Evolutionary conservation across 331 rosid genomes (phyloP).

Genomic region (Arachis monticola): DNA sequence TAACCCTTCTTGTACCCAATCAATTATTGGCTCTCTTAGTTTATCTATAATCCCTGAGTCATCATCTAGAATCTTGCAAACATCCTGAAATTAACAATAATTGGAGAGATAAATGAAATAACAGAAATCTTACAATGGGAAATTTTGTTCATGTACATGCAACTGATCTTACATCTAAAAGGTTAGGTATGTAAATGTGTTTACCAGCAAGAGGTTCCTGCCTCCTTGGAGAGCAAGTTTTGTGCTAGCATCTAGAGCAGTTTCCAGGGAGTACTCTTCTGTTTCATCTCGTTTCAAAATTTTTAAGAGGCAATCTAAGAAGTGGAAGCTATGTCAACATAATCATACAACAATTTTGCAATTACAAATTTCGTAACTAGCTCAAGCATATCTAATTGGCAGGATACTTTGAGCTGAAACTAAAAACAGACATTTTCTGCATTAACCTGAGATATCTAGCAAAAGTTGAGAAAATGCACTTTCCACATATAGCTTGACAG

Average conservation of each 20-base stretch:
- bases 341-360: neutral
- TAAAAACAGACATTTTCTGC: constrained; percentile 18
- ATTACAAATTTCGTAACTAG: neutral
- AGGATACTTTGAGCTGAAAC: constrained; percentile 7
- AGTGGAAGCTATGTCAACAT: constrained; percentile 41
- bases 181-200: constrained; percentile 9
- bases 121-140: neutral
- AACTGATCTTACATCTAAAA: neutral
- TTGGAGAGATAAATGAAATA: constrained; percentile 28
- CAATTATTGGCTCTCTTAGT: constrained; percentile 62
- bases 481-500: constrained; percentile 54
- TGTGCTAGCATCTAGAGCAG: constrained; percentile 62
- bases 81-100: constrained; percentile 57
- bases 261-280: constrained; percentile 56
- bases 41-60: constrained; percentile 59
- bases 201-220: constrained; percentile 61
- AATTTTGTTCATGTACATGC: neutral
- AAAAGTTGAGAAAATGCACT: constrained; percentile 60
- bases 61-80: constrained; percentile 76
- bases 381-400: constrained; percentile 4
- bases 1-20: constrained; percentile 88
- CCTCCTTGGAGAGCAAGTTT: constrained; percentile 66
- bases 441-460: constrained; percentile 63
- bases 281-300: constrained; percentile 53
- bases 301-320: constrained; percentile 64